Conservation (phyloP, 306 rosid genomes). For the Vigna trinervia region DNA sequence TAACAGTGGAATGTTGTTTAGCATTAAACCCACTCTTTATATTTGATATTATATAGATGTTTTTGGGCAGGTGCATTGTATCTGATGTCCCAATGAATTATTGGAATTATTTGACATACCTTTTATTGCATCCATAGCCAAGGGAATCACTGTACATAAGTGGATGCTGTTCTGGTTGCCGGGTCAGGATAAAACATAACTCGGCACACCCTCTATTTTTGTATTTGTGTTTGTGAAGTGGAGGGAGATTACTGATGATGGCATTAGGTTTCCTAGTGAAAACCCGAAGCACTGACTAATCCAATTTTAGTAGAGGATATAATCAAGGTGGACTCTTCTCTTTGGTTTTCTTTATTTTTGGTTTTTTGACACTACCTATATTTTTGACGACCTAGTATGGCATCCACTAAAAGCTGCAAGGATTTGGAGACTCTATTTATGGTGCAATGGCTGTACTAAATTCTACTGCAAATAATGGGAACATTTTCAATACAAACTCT, state of each 20-base stretch:
- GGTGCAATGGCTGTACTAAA: slow-evolving; percentile 39
- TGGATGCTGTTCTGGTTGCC: slow-evolving; percentile 45
- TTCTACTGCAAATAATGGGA: slow-evolving; percentile 43
- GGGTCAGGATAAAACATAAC: slow-evolving; percentile 50
- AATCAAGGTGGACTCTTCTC: slow-evolving; percentile 24
- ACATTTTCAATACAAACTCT: not conserved
- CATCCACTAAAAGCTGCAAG: slow-evolving; percentile 19
- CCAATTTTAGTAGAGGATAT: slow-evolving; percentile 37
- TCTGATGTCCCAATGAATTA: slow-evolving; percentile 41
- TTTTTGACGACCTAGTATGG: slow-evolving; percentile 23
- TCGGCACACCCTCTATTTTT: slow-evolving; percentile 28
- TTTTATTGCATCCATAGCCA: slow-evolving; percentile 40
- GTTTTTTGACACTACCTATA: not conserved
- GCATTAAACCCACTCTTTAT: not conserved
- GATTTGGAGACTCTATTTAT: slow-evolving; percentile 35
- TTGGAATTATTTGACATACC: slow-evolving; percentile 34
- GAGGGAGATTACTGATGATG: slow-evolving; percentile 37
- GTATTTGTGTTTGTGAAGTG: slow-evolving; percentile 41
- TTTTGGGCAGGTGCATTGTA: slow-evolving; percentile 51
- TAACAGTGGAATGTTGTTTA: not conserved
- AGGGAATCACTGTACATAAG: slow-evolving; percentile 61
- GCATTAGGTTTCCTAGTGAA: slow-evolving; percentile 31
- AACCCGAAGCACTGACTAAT: slow-evolving; percentile 43
- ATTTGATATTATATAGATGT: slow-evolving; percentile 25
- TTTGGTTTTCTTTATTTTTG: not conserved